A percentile compares a stretch with the other conserved stretches of the same genome.
phyloP scores from a whole-genome alignment of 192 early-diverging fungal genomes.

The Coemansia sp. region DNA sequence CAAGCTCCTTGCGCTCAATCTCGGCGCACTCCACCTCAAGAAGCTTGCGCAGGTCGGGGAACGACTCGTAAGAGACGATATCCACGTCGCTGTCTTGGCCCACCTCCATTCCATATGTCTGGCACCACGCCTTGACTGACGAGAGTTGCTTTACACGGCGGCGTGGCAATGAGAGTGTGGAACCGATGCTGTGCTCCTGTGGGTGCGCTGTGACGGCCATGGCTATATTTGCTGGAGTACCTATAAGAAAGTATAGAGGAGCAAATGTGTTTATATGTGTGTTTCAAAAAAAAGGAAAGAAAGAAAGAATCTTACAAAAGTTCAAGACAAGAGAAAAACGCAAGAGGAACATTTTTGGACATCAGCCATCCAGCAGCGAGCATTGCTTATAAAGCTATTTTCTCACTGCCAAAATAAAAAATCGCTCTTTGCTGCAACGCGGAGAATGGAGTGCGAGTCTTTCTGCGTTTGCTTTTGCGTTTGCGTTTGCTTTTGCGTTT shows the following conservation, averaged over 20 bases:
- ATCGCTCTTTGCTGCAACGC: too few species aligned
- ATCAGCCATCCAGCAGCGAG: too few species aligned
- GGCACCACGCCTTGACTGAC: constrained; percentile 47
- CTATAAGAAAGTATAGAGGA: background rate
- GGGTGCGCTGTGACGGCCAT: constrained; percentile 1
- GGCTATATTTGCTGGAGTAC: background rate
- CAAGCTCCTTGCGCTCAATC: constrained; percentile 47
- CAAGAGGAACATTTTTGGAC: background rate
- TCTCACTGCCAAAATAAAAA: too few species aligned
- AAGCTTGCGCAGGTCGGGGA: constrained; percentile 47
- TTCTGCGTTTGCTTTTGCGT: background rate
- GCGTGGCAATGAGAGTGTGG: constrained; percentile 17
- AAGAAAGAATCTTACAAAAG: background rate
- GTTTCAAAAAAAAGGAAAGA: background rate
- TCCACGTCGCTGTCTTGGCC: constrained; percentile 29
- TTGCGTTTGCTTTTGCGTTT: background rate
- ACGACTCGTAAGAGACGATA: constrained; percentile 45
- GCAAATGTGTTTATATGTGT: background rate
- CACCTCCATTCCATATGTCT: constrained; percentile 38
- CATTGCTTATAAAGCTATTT: too few species aligned
- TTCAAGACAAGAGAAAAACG: background rate
- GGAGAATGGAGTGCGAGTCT: background rate
- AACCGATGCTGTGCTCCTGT: constrained; percentile 5
- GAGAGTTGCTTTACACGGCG: constrained; percentile 48
- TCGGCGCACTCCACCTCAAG: constrained; percentile 51